Base-by-base conservation (phyloP, 192 early-diverging fungal species). In the Physocladia obscura region DNA sequence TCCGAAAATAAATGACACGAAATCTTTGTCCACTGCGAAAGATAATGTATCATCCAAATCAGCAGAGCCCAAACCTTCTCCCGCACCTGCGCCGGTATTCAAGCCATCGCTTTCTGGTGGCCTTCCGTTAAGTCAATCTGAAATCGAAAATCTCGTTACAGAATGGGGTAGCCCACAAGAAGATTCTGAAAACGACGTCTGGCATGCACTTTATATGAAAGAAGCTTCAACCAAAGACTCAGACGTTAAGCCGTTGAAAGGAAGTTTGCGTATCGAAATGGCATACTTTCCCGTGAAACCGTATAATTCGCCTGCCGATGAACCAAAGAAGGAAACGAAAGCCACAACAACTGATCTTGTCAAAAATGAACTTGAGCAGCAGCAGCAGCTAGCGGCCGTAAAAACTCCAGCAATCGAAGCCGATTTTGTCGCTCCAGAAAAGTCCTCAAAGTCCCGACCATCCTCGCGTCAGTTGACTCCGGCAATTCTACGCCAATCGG, bases 121-220 rank as follows among this genome's bases (percentile, higher is more conserved):
- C 13, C 15, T 1, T 27, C 65, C 49, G 13, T 58, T 83, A 40
- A 74, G 70, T 17, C 5, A 32, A 4, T 76, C 69, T 22, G 81
- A 82, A 36, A 40, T 62, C 4, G 71, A 83, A 32, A 32, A 34
- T 4, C 57, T 85, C 19, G 21, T 85, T 29, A 52, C 72, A 22
- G 76, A 82, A 35, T 85, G 84, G 84, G 81, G 84, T 15, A 60
- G 76, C 6, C 83, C 83, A 35, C 73, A 68, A 47, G 70, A 69
- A 8, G 76, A 78, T 17, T 40, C 65, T 4, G 50, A 35, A 31
- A 40, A 65, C 36, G 79, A 77, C 60, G 64, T 74, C 3, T 82
- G 81, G 81, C 62, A 62, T 39, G 21, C 13, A 39, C n/a, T 67
- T 13, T 37, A 5, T 40, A 37, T 35, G 34, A 37, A 26, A 40